These are phyloP conservation scores for Fomitopsis schrenkii DNA, from an alignment of 1,284 basidiomycete species.

Conservation along the genomic window DNA sequence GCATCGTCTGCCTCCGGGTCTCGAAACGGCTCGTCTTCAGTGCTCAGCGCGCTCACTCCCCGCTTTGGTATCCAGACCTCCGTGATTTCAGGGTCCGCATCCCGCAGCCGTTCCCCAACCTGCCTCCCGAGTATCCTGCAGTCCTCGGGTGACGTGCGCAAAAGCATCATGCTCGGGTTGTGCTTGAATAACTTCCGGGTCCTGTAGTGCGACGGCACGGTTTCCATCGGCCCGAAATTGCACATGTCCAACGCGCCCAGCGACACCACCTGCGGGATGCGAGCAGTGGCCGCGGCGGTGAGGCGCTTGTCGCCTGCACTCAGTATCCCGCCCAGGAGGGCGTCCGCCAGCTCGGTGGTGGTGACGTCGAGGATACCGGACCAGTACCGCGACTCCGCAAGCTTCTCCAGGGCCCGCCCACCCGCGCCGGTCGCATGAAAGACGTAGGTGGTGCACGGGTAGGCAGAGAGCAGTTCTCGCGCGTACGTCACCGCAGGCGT, in stretches of 20 bases:
- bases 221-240: conserved; percentile 18
- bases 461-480: conserved; percentile 15
- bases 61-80: conserved; percentile 18
- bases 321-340: conserved; percentile 20
- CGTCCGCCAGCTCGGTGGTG: conserved; percentile 23
- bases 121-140: conserved; percentile 14
- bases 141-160: conserved; percentile 19
- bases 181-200: conserved; percentile 15
- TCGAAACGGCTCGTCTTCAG: conserved; percentile 11
- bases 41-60: conserved; percentile 16
- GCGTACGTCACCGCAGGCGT: conserved; percentile 21
- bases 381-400: conserved; percentile 15
- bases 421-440: conserved; percentile 22
- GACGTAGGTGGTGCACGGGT: conserved; percentile 19
- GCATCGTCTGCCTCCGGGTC: conserved; percentile 16
- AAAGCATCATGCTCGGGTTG: conserved; percentile 17
- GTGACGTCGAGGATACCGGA: conserved; percentile 22
- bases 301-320: conserved; percentile 19
- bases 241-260: conserved; percentile 22
- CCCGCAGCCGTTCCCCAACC: conserved; percentile 14
- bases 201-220: conserved; percentile 14
- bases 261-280: conserved; percentile 21
- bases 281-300: conserved; percentile 14
- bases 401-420: conserved; percentile 19
- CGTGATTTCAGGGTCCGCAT: conserved; percentile 3